Base-by-base conservation (phyloP, 1,284 basidiomycete species). In the Ustilago xerochloae region DNA sequence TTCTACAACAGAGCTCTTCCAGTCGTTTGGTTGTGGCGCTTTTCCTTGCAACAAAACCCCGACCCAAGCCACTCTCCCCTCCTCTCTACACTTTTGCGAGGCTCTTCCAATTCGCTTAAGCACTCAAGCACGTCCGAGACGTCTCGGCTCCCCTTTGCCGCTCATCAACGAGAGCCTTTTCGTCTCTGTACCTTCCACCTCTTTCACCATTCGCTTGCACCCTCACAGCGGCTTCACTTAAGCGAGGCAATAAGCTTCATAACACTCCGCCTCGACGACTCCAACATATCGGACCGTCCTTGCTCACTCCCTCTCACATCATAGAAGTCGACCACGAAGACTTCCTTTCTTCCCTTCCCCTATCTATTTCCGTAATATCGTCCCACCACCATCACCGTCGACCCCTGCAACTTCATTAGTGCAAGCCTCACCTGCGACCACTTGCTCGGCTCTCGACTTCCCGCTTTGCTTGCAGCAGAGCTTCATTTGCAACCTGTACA, bases 241-340 rank as follows among this genome's bases (percentile, higher is more conserved):
- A 29, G 36, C 22, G 49, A 51, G 35, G 7, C 35, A 3, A 28
- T 6, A 28, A 39, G 22, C 33, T 39, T 28, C 28, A 39, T 39
- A 20, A 28, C 20, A 20, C 46, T 32, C 29, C 30, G 18, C n/a
- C 6, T 13, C 28, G 29, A 18, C 46, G n/a, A 18, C 29, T 12
- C 38, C 38, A 46, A 24, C 38, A n/a, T 12, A 46, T 32, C 43
- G 53, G 43, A 18, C 53, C 53, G 43, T 13, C 29, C 30, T 15
- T n/a, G 18, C 26, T 12, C n/a, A n/a, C n/a, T 29, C 24, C 24
- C 38, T 24, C 43, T 28, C n/a, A n/a, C n/a, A n/a, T n/a, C n/a
- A n/a, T n/a, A n/a, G n/a, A n/a, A n/a, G n/a, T n/a, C n/a, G n/a
- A n/a, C n/a, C n/a, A n/a, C n/a, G n/a, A n/a, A n/a, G n/a, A n/a